Percentiles rank a stretch among this genome's conserved stretches.
phyloP scores from a whole-genome alignment of 352 stramenopile species.

The Pythium angustatum region DNA sequence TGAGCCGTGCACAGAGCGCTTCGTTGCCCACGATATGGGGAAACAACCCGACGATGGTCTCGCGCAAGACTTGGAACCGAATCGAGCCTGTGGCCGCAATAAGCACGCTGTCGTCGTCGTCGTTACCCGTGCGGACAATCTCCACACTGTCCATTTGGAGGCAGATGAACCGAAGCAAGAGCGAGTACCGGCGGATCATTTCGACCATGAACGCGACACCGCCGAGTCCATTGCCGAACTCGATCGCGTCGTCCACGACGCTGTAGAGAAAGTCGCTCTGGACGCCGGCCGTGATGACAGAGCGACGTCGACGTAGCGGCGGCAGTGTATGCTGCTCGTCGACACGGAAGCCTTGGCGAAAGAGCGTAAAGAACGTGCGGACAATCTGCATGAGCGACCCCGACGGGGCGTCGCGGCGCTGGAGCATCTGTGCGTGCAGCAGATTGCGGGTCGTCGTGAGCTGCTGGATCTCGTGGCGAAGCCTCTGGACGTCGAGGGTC shows the following conservation, averaged over 20 bases:
- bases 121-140: slow-evolving; percentile 32
- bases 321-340: neutral
- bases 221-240: slow-evolving; percentile 35
- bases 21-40: slow-evolving; percentile 46
- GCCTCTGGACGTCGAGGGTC: slow-evolving; percentile 43
- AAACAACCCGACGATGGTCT: slow-evolving; percentile 48
- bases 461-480: slow-evolving; percentile 41
- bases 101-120: slow-evolving; percentile 31
- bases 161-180: slow-evolving; percentile 43
- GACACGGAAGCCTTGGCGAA: slow-evolving; percentile 26
- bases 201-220: slow-evolving; percentile 42
- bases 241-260: slow-evolving; percentile 38
- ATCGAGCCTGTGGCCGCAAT: slow-evolving; percentile 35
- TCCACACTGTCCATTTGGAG: slow-evolving; percentile 35
- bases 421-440: slow-evolving; percentile 12
- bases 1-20: slow-evolving; percentile 39
- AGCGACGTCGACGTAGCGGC: neutral
- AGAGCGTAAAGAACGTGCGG: slow-evolving; percentile 17
- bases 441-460: slow-evolving; percentile 26
- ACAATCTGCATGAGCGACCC: slow-evolving; percentile 26
- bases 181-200: slow-evolving; percentile 47
- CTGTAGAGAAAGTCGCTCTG: slow-evolving; percentile 44
- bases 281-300: slow-evolving; percentile 25
- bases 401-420: slow-evolving; percentile 17
- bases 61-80: slow-evolving; percentile 46